Conservation (phyloP, 1,284 basidiomycete genomes). For the Ustilago loliicola region DNA sequence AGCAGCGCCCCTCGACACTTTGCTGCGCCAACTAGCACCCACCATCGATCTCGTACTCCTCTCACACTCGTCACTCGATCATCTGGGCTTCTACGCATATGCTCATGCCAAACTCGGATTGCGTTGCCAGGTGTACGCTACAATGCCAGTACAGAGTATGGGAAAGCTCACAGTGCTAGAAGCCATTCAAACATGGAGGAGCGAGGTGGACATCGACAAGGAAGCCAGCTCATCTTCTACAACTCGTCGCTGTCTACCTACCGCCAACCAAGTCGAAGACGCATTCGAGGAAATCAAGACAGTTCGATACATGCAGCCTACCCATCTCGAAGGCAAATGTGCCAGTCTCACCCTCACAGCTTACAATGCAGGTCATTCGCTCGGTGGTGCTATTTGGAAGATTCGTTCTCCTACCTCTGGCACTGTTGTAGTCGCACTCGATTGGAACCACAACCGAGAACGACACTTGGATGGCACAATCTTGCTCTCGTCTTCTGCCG, state of each 20-base stretch:
- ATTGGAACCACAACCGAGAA: constrained; percentile 96
- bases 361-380: constrained; percentile 93
- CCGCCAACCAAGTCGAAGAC: constrained; percentile 87
- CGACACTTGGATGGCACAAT: constrained; percentile 96
- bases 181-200: constrained; percentile 59
- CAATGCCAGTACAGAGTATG: constrained; percentile 96
- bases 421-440: constrained; percentile 93
- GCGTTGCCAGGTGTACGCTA: constrained; percentile 92
- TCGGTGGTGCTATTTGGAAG: constrained; percentile 98
- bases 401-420: constrained; percentile 95
- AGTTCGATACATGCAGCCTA: constrained; percentile 93
- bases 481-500: constrained; percentile 53
- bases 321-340: constrained; percentile 85
- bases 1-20: constrained; percentile 45
- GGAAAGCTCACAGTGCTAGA: constrained; percentile 80
- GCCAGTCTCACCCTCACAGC: constrained; percentile 86
- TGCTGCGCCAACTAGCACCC: constrained; percentile 73
- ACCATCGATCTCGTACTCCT: constrained; percentile 87
- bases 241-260: constrained; percentile 76
- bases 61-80: constrained; percentile 90
- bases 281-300: constrained; percentile 93
- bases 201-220: constrained; percentile 60
- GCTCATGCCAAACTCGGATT: constrained; percentile 89
- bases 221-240: constrained; percentile 9
- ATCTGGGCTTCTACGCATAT: constrained; percentile 90